A percentile compares a stretch with the other conserved stretches of the same genome.
Conservation (phyloP, 1,139 yeast species). For the Oligophagozyma castellii region DNA sequence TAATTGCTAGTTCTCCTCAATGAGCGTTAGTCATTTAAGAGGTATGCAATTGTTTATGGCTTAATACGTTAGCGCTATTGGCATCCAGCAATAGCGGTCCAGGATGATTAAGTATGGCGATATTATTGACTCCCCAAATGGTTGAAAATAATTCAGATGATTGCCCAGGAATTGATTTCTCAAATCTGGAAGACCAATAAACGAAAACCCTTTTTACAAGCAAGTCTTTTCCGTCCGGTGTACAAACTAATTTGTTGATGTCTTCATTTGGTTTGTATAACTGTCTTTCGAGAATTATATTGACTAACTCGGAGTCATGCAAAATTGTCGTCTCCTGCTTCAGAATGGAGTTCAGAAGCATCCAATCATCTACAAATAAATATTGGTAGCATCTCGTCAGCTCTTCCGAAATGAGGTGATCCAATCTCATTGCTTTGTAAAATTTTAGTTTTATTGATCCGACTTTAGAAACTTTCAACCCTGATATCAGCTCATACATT, state of each 20-base stretch:
- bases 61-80: too few species aligned
- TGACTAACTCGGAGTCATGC: slow-evolving; percentile 18
- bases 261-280: slow-evolving; percentile 17
- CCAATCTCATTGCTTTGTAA: slow-evolving; percentile 9
- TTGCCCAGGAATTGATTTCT: slow-evolving; percentile 10
- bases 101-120: slow-evolving; percentile 11
- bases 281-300: slow-evolving; percentile 19
- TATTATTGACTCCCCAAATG: slow-evolving; percentile 22
- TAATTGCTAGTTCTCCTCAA: too few species aligned
- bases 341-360: slow-evolving; percentile 11
- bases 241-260: slow-evolving; percentile 16
- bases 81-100: slow-evolving; percentile 1
- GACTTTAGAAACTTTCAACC: slow-evolving; percentile 2
- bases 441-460: slow-evolving; percentile 12
- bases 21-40: too few species aligned
- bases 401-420: slow-evolving; percentile 8
- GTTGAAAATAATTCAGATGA: slow-evolving; percentile 11
- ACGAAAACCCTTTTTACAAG: slow-evolving; percentile 15
- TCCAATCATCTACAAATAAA: slow-evolving; percentile 20
- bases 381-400: slow-evolving; percentile 14
- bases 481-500: background rate
- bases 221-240: slow-evolving; percentile 9
- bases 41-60: too few species aligned
- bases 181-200: slow-evolving; percentile 19
- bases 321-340: slow-evolving; percentile 4